Evolutionary conservation across 257 asterid genomes (phyloP).

Genomic region (Solanum appendiculatum): DNA sequence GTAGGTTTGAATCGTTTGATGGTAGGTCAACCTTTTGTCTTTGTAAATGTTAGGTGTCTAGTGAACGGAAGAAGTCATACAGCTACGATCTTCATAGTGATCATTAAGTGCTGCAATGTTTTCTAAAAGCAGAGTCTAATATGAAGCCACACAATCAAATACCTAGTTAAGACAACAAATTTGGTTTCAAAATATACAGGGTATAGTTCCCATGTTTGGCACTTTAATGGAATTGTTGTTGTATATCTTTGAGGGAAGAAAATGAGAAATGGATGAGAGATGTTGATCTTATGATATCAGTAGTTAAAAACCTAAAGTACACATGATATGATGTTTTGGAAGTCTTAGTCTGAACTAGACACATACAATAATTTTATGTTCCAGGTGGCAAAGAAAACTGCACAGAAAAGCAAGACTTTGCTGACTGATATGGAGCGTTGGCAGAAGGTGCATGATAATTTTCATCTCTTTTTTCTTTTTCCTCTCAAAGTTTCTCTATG

Average conservation of each 20-base stretch:
- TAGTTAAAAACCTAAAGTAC: not conserved
- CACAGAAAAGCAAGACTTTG: conserved; percentile 83
- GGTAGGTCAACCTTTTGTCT: not conserved
- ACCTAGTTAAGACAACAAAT: not conserved
- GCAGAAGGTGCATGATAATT: conserved; percentile 60
- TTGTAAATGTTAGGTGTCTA: not conserved
- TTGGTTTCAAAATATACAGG: not conserved
- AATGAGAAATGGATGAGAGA: not conserved
- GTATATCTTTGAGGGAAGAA: not conserved
- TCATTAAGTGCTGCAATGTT: not conserved
- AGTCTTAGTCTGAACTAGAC: not conserved
- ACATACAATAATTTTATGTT: conserved; percentile 1
- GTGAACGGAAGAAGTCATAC: not conserved
- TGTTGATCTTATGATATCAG: not conserved
- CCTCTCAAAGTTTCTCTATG: not conserved
- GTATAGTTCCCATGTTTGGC: not conserved
- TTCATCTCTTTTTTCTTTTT: not conserved
- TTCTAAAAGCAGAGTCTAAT: not conserved
- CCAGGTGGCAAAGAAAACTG: conserved; percentile 89
- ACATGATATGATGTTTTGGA: not conserved
- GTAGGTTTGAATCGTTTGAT: not conserved
- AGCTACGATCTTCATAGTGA: not conserved
- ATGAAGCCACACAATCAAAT: not conserved
- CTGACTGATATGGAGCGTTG: conserved; percentile 85
- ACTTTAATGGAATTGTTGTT: not conserved